Percentiles rank a stretch among this genome's conserved stretches.
phyloP scores from a whole-genome alignment of 2,329 filamentous ascomycete genomes.

The Cercospora berteroae region DNA sequence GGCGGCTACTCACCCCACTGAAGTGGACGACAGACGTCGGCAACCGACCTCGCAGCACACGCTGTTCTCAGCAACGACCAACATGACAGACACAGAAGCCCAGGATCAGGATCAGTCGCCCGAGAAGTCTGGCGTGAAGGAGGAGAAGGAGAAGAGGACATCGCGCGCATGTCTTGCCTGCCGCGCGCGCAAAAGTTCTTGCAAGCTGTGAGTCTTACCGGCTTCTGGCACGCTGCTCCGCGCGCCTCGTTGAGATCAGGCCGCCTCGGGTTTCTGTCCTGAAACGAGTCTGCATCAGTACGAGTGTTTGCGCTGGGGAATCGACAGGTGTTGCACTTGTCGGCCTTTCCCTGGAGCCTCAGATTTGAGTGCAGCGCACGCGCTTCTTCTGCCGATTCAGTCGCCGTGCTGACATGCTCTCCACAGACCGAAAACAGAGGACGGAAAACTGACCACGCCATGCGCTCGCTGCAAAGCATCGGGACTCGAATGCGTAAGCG shows the following conservation, averaged over 20 bases:
- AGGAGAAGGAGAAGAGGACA: slow-evolving; percentile 26
- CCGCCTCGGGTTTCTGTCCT: background rate
- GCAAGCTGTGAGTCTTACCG: slow-evolving; percentile 47
- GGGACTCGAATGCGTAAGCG: slow-evolving; percentile 54
- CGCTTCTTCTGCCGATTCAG: slow-evolving; percentile 5
- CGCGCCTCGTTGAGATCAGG: slow-evolving; percentile 2
- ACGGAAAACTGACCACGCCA: slow-evolving; percentile 51
- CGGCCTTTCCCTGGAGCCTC: background rate
- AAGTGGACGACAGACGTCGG: background rate
- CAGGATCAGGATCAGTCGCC: background rate
- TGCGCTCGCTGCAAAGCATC: slow-evolving; percentile 59
- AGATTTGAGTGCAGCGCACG: background rate
- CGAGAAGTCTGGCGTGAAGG: slow-evolving; percentile 11
- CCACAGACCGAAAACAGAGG: slow-evolving; percentile 42
- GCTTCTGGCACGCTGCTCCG: background rate
- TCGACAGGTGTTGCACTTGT: background rate
- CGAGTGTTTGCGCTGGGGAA: background rate
- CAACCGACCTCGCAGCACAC: background rate
- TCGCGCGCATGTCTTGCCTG: slow-evolving; percentile 49
- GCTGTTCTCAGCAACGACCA: slow-evolving; percentile 1
- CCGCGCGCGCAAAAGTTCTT: slow-evolving; percentile 51
- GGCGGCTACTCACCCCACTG: background rate
- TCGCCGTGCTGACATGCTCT: slow-evolving; percentile 24
- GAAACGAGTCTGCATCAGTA: background rate
- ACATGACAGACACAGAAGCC: slow-evolving; percentile 3